Percentiles rank a stretch among this genome's conserved stretches.
These are phyloP conservation scores for Orbilia javanica DNA, from an alignment of 2,329 filamentous ascomycete genomes.

Conservation along the genomic window DNA sequence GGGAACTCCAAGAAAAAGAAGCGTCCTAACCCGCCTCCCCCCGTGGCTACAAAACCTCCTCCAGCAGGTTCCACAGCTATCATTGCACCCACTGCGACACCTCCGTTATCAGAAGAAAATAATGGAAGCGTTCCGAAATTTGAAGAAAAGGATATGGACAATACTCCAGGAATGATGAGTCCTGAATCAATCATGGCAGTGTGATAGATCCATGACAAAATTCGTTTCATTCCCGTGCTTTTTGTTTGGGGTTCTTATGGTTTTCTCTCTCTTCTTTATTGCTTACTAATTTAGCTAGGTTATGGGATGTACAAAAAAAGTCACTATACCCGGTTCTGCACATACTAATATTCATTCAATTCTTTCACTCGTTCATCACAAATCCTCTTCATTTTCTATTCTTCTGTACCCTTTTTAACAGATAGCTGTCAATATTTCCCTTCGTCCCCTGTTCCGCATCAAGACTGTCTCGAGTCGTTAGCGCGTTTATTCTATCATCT, in stretches of 20 bases:
- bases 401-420: constrained; percentile 24
- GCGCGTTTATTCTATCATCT: constrained; percentile 9
- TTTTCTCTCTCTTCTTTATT: constrained; percentile 6
- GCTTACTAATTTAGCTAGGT: constrained; percentile 25
- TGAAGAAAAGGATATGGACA: constrained; percentile 77
- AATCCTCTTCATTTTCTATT: neutral
- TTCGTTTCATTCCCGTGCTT: constrained; percentile 21
- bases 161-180: constrained; percentile 80
- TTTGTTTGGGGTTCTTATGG: constrained; percentile 10
- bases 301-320: constrained; percentile 27
- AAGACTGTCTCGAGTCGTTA: constrained; percentile 23
- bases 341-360: constrained; percentile 12
- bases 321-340: constrained; percentile 22
- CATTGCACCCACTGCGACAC: constrained; percentile 59
- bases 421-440: constrained; percentile 1
- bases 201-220: constrained; percentile 27
- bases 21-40: constrained; percentile 75
- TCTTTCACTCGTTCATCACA: neutral
- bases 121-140: constrained; percentile 67
- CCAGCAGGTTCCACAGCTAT: constrained; percentile 63
- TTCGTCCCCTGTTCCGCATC: neutral
- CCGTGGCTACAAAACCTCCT: constrained; percentile 67
- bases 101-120: constrained; percentile 62
- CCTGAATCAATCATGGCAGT: constrained; percentile 76
- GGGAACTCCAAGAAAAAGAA: constrained; percentile 89